Base-by-base conservation (phyloP, 345 rosid species). In the Arabidopsis thaliana region DNA sequence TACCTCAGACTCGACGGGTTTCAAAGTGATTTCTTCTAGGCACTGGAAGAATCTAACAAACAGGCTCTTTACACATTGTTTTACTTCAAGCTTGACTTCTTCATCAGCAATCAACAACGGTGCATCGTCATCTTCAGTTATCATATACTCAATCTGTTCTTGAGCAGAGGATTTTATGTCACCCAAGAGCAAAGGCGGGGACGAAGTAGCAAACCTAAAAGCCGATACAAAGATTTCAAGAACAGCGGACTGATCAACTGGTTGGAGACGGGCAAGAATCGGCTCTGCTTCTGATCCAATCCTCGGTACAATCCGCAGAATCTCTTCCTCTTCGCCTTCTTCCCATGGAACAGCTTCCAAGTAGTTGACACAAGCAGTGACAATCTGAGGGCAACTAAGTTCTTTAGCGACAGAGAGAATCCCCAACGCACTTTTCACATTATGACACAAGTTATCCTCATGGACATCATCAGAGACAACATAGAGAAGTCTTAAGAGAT, bases 281-380 rank as follows among this genome's bases (percentile, higher is more conserved):
- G 85, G 85, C 52, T 85, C 84, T 41, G 84, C 97, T 80, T 86
- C 80, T 52, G 79, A 42, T 71, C 97, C 98, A 73, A 91, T 70
- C 8, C 69, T 71, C 0, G 96, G 96, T 74, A 90, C 77, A 55
- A 84, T 85, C 83, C 77, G 76, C 45, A 94, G 65, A 76, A 90
- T 94, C 73, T 88, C 97, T 45, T 94, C 97, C 80, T 94, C 97
- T 81, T 91, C 97, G 5, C 83, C 82, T 78, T 91, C 97, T 80
- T 91, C 97, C 98, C 98, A 94, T 6, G 97, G 96, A 65, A 94
- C 91, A 61, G 98, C 97, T 87, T 91, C 97, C 85, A 94, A 76
- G 83, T 91, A 94, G 67, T 81, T 85, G 25, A 84, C 91, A 78
- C 96, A 91, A 76, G 88, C 89, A 67, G 85, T 40, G 58, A 90